Evolutionary conservation across 345 rosid genomes (phyloP).

Genomic region (Physaria fendleri): DNA sequence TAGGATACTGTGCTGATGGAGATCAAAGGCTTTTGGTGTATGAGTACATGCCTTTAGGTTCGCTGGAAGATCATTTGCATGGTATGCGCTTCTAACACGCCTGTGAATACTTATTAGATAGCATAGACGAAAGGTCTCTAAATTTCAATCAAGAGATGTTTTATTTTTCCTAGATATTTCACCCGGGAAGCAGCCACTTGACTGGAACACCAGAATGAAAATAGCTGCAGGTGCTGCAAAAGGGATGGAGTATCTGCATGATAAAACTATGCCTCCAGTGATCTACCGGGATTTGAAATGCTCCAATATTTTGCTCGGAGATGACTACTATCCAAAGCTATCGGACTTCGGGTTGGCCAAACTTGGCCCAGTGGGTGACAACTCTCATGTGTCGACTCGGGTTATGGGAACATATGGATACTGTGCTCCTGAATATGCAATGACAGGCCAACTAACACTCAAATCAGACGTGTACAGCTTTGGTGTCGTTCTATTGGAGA

Average conservation of each 20-base stretch:
- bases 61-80: constrained; percentile 77
- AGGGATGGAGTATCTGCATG: constrained; percentile 77
- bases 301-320: constrained; percentile 73
- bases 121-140: neutral
- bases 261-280: constrained; percentile 76
- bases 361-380: constrained; percentile 85
- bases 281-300: constrained; percentile 81
- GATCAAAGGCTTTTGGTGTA: constrained; percentile 92
- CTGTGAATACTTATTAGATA: neutral
- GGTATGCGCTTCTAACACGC: constrained; percentile 36
- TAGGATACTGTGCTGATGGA: constrained; percentile 90
- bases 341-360: constrained; percentile 94
- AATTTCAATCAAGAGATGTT: neutral
- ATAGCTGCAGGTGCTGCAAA: constrained; percentile 90
- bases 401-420: constrained; percentile 96
- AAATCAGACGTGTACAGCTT: constrained; percentile 88
- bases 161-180: constrained; percentile 44
- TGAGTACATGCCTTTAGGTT: constrained; percentile 83
- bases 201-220: constrained; percentile 89
- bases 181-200: constrained; percentile 56
- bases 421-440: constrained; percentile 90
- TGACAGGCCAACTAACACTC: constrained; percentile 83
- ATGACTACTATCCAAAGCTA: constrained; percentile 72
- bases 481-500: constrained; percentile 87
- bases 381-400: constrained; percentile 84